phyloP scores from a whole-genome alignment of 1,284 basidiomycete genomes.

The Irpex lacteus region DNA sequence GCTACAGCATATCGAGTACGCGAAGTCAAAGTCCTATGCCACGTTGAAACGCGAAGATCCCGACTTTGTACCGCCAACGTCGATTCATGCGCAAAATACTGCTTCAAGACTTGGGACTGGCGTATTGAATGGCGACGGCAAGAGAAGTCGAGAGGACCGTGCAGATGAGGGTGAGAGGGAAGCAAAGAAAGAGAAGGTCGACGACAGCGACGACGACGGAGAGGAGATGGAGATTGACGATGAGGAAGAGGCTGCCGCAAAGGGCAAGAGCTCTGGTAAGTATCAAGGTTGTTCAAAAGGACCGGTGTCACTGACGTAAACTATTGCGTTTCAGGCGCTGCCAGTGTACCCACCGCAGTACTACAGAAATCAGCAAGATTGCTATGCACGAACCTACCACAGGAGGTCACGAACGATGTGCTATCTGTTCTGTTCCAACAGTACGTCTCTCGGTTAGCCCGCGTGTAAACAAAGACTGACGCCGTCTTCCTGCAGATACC shows the following conservation, averaged over 20 bases:
- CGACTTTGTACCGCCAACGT: conserved; percentile 65
- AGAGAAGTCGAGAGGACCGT: conserved; percentile 69
- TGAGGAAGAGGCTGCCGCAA: conserved; percentile 52
- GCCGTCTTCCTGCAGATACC: conserved; percentile 48
- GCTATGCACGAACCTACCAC: conserved; percentile 76
- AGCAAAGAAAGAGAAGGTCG: conserved; percentile 62
- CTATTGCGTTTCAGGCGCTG: conserved; percentile 28
- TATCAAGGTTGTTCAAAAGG: background rate
- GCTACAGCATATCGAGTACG: conserved; percentile 80
- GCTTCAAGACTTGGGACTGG: conserved; percentile 16
- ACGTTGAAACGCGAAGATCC: conserved; percentile 74
- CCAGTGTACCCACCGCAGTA: conserved; percentile 42
- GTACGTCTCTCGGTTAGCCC: conserved; percentile 43
- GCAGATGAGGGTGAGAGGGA: conserved; percentile 50
- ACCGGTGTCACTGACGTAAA: conserved; percentile 8
- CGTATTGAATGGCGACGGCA: conserved; percentile 39
- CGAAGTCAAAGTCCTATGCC: conserved; percentile 83
- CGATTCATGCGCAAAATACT: conserved; percentile 46
- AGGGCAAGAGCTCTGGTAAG: conserved; percentile 19
- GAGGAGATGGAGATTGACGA: conserved; percentile 88
- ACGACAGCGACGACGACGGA: conserved; percentile 55
- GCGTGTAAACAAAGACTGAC: background rate
- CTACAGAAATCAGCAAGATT: conserved; percentile 64
- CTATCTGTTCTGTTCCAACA: conserved; percentile 85
- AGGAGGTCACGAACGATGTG: conserved; percentile 79